Evolutionary conservation across 2,329 filamentous ascomycete genomes (phyloP).

Genomic region (Colletotrichum sp.): DNA sequence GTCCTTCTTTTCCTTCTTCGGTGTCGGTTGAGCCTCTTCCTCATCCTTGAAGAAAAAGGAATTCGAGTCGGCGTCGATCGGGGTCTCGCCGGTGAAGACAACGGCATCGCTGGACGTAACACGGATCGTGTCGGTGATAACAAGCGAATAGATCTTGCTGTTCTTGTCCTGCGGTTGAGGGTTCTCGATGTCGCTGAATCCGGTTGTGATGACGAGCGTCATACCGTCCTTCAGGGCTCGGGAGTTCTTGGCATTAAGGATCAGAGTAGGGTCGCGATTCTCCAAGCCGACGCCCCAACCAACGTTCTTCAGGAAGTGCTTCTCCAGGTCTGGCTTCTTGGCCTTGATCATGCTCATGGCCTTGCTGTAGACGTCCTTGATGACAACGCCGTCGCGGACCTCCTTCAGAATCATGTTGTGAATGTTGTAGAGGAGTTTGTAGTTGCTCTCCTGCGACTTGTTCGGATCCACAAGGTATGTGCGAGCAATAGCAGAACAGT

Average conservation of each 20-base stretch:
- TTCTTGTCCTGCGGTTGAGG: conserved; percentile 87
- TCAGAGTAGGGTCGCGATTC: conserved; percentile 80
- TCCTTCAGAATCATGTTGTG: conserved; percentile 92
- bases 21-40: conserved; percentile 81
- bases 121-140: conserved; percentile 92
- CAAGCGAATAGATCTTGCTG: conserved; percentile 85
- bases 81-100: conserved; percentile 92
- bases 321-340: conserved; percentile 94
- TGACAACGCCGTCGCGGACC: conserved; percentile 82
- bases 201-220: conserved; percentile 91
- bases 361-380: conserved; percentile 92
- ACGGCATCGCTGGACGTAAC: conserved; percentile 80
- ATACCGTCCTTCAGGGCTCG: conserved; percentile 92
- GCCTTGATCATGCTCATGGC: conserved; percentile 79
- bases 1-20: conserved; percentile 92
- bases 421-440: conserved; percentile 84
- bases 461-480: conserved; percentile 98
- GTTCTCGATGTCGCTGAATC: conserved; percentile 89
- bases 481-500: conserved; percentile 88
- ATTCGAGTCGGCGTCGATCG: conserved; percentile 89
- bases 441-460: conserved; percentile 92
- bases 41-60: conserved; percentile 99
- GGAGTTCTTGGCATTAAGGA: conserved; percentile 86
- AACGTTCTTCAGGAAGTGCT: conserved; percentile 91
- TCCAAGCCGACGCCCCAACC: conserved; percentile 94